Evolutionary conservation across 176 grass and related monocot genomes (phyloP).

Genomic region (Musa itinerans): DNA sequence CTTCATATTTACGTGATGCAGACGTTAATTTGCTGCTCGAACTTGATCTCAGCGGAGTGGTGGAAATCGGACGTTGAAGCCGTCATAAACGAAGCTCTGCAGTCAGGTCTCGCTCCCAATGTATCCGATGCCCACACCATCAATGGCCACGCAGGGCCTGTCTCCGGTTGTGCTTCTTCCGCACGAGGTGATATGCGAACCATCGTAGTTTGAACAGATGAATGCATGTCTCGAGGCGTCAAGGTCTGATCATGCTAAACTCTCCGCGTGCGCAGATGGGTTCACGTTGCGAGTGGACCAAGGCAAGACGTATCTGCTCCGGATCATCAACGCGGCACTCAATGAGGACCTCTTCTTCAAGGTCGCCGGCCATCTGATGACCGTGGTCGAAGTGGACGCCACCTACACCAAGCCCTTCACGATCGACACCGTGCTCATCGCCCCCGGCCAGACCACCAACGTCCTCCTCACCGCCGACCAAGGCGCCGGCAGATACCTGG

Average conservation of each 20-base stretch:
- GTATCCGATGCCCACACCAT: conserved; percentile 58
- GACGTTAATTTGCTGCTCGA: neutral
- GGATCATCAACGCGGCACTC: conserved; percentile 67
- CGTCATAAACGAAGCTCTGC: conserved; percentile 48
- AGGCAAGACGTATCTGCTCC: conserved; percentile 62
- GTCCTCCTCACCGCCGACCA: conserved; percentile 50
- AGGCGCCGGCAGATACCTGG: neutral
- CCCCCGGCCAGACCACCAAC: conserved; percentile 53
- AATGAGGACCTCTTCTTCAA: conserved; percentile 79
- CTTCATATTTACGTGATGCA: neutral
- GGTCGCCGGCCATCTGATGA: conserved; percentile 47
- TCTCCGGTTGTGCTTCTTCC: conserved; percentile 47
- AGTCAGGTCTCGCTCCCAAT: conserved; percentile 45
- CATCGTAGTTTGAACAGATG: neutral
- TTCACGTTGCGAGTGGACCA: conserved; percentile 57
- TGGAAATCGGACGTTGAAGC: conserved; percentile 66
- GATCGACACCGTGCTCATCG: conserved; percentile 37
- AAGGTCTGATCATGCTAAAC: neutral
- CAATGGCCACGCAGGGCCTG: conserved; percentile 44
- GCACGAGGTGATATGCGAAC: conserved; percentile 30
- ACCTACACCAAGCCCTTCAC: conserved; percentile 58
- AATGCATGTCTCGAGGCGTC: too few relatives aligned
- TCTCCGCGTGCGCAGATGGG: conserved; percentile 30
- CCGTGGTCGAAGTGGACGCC: conserved; percentile 54
- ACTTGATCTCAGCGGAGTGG: conserved; percentile 37